Evolutionary conservation across 2,329 filamentous ascomycete species (phyloP).

Genomic region (Hortaea sp.): DNA sequence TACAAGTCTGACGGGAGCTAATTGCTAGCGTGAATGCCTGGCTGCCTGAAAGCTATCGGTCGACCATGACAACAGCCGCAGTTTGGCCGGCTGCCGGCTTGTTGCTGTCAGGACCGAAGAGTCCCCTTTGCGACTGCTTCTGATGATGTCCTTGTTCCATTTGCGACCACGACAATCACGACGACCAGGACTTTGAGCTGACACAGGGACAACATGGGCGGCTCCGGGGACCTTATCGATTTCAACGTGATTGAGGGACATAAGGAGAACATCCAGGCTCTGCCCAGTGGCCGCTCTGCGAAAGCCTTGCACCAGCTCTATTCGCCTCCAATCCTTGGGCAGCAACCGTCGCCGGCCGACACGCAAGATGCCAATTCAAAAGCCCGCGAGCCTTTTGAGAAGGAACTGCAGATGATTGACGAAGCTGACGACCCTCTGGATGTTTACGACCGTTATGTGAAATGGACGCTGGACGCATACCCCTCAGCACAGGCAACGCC

Average conservation of each 20-base stretch:
- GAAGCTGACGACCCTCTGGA: constrained; percentile 94
- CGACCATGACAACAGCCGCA: too few relatives aligned
- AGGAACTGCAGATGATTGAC: constrained; percentile 63
- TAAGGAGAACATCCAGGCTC: constrained; percentile 94
- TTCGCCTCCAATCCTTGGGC: constrained; percentile 40
- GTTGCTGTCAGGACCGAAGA: too few relatives aligned
- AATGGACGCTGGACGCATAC: constrained; percentile 93
- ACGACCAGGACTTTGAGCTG: too few relatives aligned
- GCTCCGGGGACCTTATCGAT: constrained; percentile 39
- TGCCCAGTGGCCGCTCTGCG: constrained; percentile 81
- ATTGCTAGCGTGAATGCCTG: too few relatives aligned
- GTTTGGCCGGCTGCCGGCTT: too few relatives aligned
- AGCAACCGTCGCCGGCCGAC: constrained; percentile 47
- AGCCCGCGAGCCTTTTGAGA: constrained; percentile 74
- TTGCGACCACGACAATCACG: too few relatives aligned
- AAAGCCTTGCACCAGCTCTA: constrained; percentile 77
- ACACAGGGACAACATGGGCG: too few relatives aligned
- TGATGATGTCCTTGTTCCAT: too few relatives aligned
- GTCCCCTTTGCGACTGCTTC: too few relatives aligned
- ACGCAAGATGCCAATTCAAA: constrained; percentile 69
- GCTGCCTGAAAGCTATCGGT: too few relatives aligned
- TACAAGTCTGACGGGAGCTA: too few relatives aligned
- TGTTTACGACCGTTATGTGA: constrained; percentile 90
- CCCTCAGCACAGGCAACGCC: constrained; percentile 86
- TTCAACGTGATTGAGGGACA: constrained; percentile 94